Base-by-base conservation (phyloP, 2,329 filamentous ascomycete genomes). In the Herpomyces periplanetae region DNA sequence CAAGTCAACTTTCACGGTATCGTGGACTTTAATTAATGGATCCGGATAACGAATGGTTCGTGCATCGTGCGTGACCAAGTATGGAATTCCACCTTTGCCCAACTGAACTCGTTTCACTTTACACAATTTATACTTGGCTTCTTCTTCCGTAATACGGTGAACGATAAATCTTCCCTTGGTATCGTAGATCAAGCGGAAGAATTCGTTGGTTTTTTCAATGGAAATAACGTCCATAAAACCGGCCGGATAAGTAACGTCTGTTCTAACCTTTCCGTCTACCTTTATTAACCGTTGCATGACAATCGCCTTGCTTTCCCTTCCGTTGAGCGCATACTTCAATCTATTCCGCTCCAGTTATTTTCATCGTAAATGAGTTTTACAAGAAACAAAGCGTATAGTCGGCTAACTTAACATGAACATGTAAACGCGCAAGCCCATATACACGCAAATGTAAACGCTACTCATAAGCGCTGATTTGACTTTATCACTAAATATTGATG, bases 11-110 rank as follows among this genome's bases (percentile, higher is more conserved):
- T 96, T 96, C 50, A 96, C 73, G 25, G 80, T 91, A 55, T 96
- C 80, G 58, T 96, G 91, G 54, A 96, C 80, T 61, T 84, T 87
- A 61, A 96, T 85, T 34, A 59, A 42, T 29, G 80, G 80, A 49
- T 96, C 80, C 34, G 80, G 80, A 63, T 88, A 96, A 41, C 80
- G 80, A 55, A 96, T 88, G 46, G 80, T 96, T 71, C 80, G 65
- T 52, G 80, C 80, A 80, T 96, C 80, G 68, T 96, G 80, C 73
- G 80, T 96, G 68, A 96, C 80, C 71, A 91, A 88, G 73, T 87
- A 96, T 84, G 80, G 80, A 62, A 96, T 85, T 55, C 73, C 80
- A 51, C 80, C 84, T 50, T 71, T 75, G 56, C 80, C 80, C 38
- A 96, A 60, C 57, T 96, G 80, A 28, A 96, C 80, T 40, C 75